Base-by-base conservation (phyloP, 176 grass and related monocot genomes). In the Thinopyrum elongatum region DNA sequence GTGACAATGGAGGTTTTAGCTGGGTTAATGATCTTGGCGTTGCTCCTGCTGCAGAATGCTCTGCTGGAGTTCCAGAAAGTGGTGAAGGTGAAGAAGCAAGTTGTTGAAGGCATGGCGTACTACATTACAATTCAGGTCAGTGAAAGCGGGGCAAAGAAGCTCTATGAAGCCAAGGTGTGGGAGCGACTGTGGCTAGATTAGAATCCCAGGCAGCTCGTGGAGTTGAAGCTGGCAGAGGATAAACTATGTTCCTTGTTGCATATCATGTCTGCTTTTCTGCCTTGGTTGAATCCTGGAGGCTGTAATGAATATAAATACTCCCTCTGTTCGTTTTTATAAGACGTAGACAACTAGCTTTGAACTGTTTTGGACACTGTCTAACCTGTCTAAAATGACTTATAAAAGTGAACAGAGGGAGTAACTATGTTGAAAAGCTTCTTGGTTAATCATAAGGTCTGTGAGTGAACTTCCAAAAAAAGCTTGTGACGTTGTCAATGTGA, bases 131-230 rank as follows among this genome's bases (percentile, higher is more conserved):
- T 95, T 69, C 78, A 95, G 51, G 91, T 47, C 7, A 70, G 78
- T 55, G 91, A 93, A 35, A 38, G 77, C 15, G 82, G 74, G 11
- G 59, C 16, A 58, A 94, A 81, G 70, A 90, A 89, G 35, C 46
- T 94, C 76, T 85, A 91, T 39, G 94, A 96, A 83, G 94, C 91
- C 29, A 91, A 90, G 74, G 72, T 97, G 2, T 86, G 85, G 89
- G 89, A 87, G n/a, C 86, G 92, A 59, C 79, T 46, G 33, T 88
- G 91, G 89, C 63, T 57, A 80, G 47, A 80, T 81, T 93, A 88
- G 6, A 97, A 47, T 2, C 41, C 41, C 46, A 51, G 85, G 85
- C 33, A 83, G 51, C 76, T 97, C 65, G 49, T 79, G 27, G 94
- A 94, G 13, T 91, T 97, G 41, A 94, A 91, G 51, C 89, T 78